These are phyloP conservation scores for Penicillium egyptiacum DNA, from an alignment of 495 filamentous ascomycete genomes.

Conservation along the genomic window DNA sequence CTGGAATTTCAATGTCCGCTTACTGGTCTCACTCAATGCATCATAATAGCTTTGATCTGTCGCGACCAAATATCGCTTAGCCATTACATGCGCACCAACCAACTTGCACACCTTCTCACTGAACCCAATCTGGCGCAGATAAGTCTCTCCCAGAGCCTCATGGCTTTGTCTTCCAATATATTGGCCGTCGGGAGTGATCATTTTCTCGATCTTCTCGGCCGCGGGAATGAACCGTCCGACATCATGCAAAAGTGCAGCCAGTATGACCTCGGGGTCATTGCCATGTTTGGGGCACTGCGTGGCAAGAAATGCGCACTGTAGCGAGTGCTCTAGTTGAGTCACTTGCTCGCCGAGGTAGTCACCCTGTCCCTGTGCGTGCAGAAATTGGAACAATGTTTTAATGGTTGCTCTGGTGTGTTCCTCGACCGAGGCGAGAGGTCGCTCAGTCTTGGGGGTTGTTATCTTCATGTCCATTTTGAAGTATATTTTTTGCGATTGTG, in stretches of 20 bases:
- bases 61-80: slow-evolving; percentile 44
- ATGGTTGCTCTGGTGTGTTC: slow-evolving; percentile 20
- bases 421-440: slow-evolving; percentile 9
- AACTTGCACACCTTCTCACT: slow-evolving; percentile 37
- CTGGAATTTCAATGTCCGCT: slow-evolving; percentile 38
- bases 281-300: slow-evolving; percentile 20
- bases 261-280: slow-evolving; percentile 34
- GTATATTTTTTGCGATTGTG: not conserved
- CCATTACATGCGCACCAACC: slow-evolving; percentile 44
- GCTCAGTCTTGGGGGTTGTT: not conserved
- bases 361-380: slow-evolving; percentile 27
- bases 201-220: slow-evolving; percentile 28
- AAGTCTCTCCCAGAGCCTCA: slow-evolving; percentile 39
- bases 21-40: slow-evolving; percentile 39
- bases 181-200: slow-evolving; percentile 23
- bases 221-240: slow-evolving; percentile 43
- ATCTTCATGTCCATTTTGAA: slow-evolving; percentile 19
- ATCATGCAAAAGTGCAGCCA: slow-evolving; percentile 44
- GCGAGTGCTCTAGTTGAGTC: slow-evolving; percentile 45
- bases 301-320: slow-evolving; percentile 44
- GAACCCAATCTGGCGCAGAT: slow-evolving; percentile 40
- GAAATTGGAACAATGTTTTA: slow-evolving; percentile 24
- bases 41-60: slow-evolving; percentile 40
- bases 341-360: slow-evolving; percentile 41
- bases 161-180: slow-evolving; percentile 41